Conservation (phyloP, 441 rosid species). For the Codiaeum variegatum region DNA sequence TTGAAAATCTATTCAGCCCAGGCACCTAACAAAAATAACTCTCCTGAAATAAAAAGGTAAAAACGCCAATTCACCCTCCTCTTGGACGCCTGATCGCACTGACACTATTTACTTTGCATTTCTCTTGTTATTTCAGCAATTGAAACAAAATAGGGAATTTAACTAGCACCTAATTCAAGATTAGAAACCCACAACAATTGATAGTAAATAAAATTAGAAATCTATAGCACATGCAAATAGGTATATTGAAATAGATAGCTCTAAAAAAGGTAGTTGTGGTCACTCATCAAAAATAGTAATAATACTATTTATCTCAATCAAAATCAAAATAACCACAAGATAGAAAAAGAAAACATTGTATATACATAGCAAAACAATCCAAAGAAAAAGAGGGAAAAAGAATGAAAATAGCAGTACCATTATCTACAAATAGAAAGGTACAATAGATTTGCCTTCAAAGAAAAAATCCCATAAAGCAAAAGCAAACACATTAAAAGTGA, state of each 20-base stretch:
- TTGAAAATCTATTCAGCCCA: no score
- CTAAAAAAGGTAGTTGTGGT: background rate
- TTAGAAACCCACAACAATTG: background rate
- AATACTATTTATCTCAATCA: constrained; percentile 2
- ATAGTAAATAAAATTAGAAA: background rate
- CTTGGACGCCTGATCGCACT: no score
- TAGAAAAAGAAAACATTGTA: background rate
- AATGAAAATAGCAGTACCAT: constrained; percentile 12
- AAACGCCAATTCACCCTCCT: no score
- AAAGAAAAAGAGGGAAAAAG: constrained; percentile 14
- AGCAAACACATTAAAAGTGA: constrained; percentile 11
- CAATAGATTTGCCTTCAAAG: constrained; percentile 3
- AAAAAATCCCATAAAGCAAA: constrained; percentile 22
- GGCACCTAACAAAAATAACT: no score
- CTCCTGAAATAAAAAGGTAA: no score
- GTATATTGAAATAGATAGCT: background rate
- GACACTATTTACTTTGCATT: background rate
- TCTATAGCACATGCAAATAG: background rate
- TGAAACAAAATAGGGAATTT: background rate
- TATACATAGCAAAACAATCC: constrained; percentile 4
- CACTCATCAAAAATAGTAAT: constrained; percentile 6
- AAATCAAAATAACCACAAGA: background rate
- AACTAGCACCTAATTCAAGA: background rate
- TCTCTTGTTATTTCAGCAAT: constrained; percentile 9
- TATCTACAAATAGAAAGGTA: constrained; percentile 18